phyloP scores from a whole-genome alignment of 805 yeast genomes.

The Starmerella bombi region DNA sequence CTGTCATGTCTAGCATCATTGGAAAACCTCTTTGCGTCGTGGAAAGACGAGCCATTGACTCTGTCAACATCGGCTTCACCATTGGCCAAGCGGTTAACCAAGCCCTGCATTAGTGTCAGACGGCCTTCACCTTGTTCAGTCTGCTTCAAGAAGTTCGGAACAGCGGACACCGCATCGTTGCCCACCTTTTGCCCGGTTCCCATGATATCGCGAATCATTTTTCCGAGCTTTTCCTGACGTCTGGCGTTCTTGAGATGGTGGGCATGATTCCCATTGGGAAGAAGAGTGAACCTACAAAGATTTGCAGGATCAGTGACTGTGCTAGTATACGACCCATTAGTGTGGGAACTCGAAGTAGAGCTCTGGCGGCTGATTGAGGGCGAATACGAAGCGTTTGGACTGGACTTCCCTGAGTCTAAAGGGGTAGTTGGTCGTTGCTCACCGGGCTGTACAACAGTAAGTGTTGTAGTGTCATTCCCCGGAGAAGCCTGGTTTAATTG shows the following conservation, averaged over 20 bases:
- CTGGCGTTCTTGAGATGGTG: conserved; percentile 61
- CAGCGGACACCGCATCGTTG: conserved; percentile 23
- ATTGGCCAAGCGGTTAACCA: conserved; percentile 25
- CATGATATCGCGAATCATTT: conserved; percentile 42
- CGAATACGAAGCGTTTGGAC: not conserved
- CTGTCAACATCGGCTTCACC: conserved; percentile 28
- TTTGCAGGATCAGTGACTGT: not conserved
- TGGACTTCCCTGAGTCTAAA: not conserved
- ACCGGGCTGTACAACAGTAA: too few relatives aligned
- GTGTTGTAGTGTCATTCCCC: too few relatives aligned
- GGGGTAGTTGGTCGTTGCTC: too few relatives aligned
- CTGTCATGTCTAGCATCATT: not conserved
- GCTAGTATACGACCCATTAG: not conserved
- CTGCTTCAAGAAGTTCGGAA: conserved; percentile 21
- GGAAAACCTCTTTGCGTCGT: conserved; percentile 4
- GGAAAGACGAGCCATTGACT: conserved; percentile 21
- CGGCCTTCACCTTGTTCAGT: conserved; percentile 10
- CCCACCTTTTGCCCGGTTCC: conserved; percentile 30
- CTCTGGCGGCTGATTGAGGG: conserved; percentile 14
- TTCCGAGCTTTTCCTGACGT: conserved; percentile 39
- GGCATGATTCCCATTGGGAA: conserved; percentile 54
- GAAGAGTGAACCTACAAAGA: conserved; percentile 19
- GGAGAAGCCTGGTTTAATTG: too few relatives aligned
- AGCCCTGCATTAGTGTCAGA: conserved; percentile 27
- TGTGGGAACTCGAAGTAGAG: conserved; percentile 6